These are phyloP conservation scores for Parachaetomium inaequale DNA, from an alignment of 495 filamentous ascomycete species.

Conservation along the genomic window DNA sequence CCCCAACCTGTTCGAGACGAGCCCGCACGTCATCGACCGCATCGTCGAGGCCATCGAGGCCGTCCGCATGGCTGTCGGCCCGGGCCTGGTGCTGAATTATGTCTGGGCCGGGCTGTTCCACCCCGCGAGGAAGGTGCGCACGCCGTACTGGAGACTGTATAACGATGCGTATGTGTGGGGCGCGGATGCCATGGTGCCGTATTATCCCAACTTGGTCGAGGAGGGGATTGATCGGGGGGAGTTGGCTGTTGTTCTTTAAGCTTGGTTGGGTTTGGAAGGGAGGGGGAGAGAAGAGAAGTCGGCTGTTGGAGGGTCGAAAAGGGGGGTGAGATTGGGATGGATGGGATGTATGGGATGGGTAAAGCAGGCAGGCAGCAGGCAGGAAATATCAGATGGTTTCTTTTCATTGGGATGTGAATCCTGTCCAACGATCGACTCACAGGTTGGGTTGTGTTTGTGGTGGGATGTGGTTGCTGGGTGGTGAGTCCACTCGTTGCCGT, in stretches of 20 bases:
- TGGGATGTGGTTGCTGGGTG: neutral
- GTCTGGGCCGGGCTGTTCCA: slow-evolving; percentile 97
- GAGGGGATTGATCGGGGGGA: slow-evolving; percentile 72
- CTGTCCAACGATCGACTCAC: neutral
- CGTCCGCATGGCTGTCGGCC: slow-evolving; percentile 89
- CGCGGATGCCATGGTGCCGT: slow-evolving; percentile 93
- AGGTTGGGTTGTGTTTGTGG: neutral
- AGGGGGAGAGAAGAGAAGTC: neutral
- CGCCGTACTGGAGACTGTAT: slow-evolving; percentile 91
- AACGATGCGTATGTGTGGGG: slow-evolving; percentile 95
- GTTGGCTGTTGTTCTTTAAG: slow-evolving; percentile 76
- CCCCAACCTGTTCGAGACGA: slow-evolving; percentile 97
- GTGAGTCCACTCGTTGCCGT: neutral
- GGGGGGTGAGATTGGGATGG: neutral
- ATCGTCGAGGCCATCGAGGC: slow-evolving; percentile 96
- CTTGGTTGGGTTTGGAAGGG: neutral
- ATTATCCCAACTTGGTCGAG: slow-evolving; percentile 80
- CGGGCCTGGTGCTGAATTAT: slow-evolving; percentile 92
- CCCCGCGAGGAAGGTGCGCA: slow-evolving; percentile 87
- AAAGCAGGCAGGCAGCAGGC: neutral
- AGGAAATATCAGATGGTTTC: neutral
- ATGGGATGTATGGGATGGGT: neutral
- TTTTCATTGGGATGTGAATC: neutral
- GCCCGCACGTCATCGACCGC: slow-evolving; percentile 96
- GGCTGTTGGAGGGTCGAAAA: too few relatives aligned